Evolutionary conservation across 1,284 basidiomycete species (phyloP).

Genomic region (Cryptococcus sp.): DNA sequence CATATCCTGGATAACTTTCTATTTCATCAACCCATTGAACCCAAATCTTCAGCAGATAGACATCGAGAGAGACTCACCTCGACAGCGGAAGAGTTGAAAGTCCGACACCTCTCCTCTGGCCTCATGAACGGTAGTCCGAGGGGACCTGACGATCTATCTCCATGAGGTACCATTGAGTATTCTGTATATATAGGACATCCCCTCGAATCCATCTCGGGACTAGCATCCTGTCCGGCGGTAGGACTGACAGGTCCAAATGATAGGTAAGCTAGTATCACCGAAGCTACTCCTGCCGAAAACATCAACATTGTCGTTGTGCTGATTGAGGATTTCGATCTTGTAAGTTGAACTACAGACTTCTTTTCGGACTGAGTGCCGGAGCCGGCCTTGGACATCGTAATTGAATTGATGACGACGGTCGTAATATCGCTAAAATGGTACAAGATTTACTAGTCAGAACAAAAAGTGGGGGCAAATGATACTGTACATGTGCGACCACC

Average conservation of each 20-base stretch:
- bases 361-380: too few relatives aligned
- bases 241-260: background rate
- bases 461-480: too few relatives aligned
- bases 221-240: background rate
- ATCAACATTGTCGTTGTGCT: background rate
- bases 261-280: background rate
- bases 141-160: conserved; percentile 57
- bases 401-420: too few relatives aligned
- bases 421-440: too few relatives aligned
- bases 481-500: too few relatives aligned
- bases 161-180: conserved; percentile 55
- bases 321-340: too few relatives aligned
- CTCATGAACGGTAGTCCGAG: conserved; percentile 66
- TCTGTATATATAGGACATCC: conserved; percentile 15
- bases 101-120: conserved; percentile 61
- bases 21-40: background rate
- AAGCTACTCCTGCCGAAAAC: background rate
- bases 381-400: too few relatives aligned
- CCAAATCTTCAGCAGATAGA: background rate
- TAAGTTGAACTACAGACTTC: too few relatives aligned
- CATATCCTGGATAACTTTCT: conserved; percentile 63
- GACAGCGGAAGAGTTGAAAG: conserved; percentile 60
- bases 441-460: too few relatives aligned
- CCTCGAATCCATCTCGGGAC: background rate
- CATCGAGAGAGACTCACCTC: conserved; percentile 40